Evolutionary conservation across 75 land plant genomes (phyloP), one percentile per base, ranked within the genome.

Genomic region (Adiantum capillusveneris): DNA sequence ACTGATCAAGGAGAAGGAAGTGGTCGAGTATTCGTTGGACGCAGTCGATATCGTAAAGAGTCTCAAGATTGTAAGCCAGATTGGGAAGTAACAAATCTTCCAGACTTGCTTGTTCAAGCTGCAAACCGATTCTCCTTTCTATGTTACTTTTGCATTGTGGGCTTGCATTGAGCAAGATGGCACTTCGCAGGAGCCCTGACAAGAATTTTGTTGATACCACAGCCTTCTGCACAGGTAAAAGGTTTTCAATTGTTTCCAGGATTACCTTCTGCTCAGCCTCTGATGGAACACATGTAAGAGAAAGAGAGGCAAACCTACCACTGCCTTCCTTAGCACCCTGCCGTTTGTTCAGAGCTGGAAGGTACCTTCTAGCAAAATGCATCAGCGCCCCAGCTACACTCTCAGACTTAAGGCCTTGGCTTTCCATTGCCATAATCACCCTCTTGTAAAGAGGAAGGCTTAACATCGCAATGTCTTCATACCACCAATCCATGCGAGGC

Each of bases 301-400:
- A 41, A 14, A 41, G 43, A 9, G 14, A 41, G 9, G 12, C 12
- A 41, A 41, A 41, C 43, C 43, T 41, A 14, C 43, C 14, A 44
- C 77, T 75, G 13, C 67, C 67, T 36, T 65, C 78, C n/a, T 59
- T 34, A 37, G 37, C 53, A 14, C 64, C 60, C 26, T 75, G 78
- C 58, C 88, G 76, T 43, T 77, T 70, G 64, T 62, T 64, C 61
- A 85, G 62, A 6, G 89, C 96, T 26, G 96, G 96, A 9, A 90
- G 66, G 58, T 71, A 81, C 48, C 68, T 71, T 57, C 80, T 87
- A 21, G 87, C 87, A 57, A 84, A 84, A 49, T 48, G 68, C 44
- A 64, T 75, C 17, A 90, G n/a, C n/a, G n/a, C n/a, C n/a, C n/a
- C n/a, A n/a, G n/a, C n/a, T n/a, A n/a, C 42, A n/a, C n/a, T n/a